A percentile compares a stretch with the other conserved stretches of the same genome.
These are phyloP conservation scores for Pichia sp. DNA, from an alignment of 1,139 yeast genomes.

Conservation along the genomic window DNA sequence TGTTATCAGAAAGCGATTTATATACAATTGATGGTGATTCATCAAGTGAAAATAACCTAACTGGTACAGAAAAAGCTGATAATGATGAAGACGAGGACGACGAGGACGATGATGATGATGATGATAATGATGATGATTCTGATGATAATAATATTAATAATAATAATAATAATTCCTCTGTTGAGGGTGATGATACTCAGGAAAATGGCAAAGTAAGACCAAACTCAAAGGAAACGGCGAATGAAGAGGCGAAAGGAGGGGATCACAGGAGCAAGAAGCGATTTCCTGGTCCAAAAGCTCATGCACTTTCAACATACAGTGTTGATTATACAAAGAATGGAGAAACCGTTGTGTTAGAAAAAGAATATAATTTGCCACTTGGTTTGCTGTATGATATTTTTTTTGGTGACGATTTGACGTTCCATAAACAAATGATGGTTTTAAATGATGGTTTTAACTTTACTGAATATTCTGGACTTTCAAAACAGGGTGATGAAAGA, in stretches of 20 bases:
- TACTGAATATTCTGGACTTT: conserved; percentile 37
- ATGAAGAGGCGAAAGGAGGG: too few relatives aligned
- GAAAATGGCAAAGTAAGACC: conserved; percentile 5
- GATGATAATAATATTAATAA: conserved; percentile 12
- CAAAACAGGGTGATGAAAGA: conserved; percentile 31
- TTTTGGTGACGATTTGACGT: conserved; percentile 41
- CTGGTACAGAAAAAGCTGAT: conserved; percentile 15
- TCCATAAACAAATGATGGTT: conserved; percentile 38
- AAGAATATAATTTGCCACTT: conserved; percentile 38
- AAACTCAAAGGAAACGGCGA: not conserved
- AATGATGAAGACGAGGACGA: conserved; percentile 21
- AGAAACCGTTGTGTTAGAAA: conserved; percentile 32
- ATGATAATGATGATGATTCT: conserved; percentile 2
- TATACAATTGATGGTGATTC: conserved; percentile 34
- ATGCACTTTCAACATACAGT: conserved; percentile 30
- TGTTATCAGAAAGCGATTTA: conserved; percentile 30
- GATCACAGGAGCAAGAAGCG: too few relatives aligned
- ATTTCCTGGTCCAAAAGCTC: conserved; percentile 38
- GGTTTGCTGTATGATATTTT: conserved; percentile 45
- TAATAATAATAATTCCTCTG: conserved; percentile 31
- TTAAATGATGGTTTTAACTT: conserved; percentile 46
- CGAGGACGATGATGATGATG: conserved; percentile 6
- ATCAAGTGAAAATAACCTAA: conserved; percentile 10
- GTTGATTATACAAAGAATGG: conserved; percentile 23
- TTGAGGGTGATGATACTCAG: not conserved